phyloP scores from a whole-genome alignment of 257 asterid species.

The Handroanthus guayacan region DNA sequence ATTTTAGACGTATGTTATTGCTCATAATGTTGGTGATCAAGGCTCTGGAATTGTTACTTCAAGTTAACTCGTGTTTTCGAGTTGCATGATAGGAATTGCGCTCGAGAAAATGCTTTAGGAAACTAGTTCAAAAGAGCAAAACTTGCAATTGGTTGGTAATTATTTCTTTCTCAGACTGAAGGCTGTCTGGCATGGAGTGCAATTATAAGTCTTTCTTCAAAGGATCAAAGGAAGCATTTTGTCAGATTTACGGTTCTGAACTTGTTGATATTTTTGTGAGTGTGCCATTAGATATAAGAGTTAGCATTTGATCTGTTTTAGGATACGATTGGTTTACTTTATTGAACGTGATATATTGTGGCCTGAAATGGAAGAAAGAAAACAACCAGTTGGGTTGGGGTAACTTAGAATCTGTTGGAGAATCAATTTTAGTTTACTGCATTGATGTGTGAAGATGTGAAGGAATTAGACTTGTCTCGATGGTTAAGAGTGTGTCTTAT shows the following conservation, averaged over 20 bases:
- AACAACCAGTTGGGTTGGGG: too few species aligned
- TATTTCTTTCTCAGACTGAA: background rate
- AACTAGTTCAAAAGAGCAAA: slow-evolving; percentile 8
- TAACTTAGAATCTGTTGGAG: too few species aligned
- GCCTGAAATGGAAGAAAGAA: too few species aligned
- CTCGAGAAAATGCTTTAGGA: background rate
- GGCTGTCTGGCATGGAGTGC: slow-evolving; percentile 16
- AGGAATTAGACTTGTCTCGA: background rate
- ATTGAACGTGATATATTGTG: too few species aligned
- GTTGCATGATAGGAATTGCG: background rate
- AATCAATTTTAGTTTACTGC: background rate
- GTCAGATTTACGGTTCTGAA: background rate
- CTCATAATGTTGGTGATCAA: slow-evolving; percentile 1
- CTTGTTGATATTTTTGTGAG: slow-evolving; percentile 15
- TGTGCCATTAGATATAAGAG: slow-evolving; percentile 17
- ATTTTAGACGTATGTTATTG: slow-evolving; percentile 1
- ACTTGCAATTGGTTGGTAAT: slow-evolving; percentile 4
- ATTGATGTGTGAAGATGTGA: slow-evolving; percentile 14
- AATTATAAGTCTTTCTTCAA: background rate
- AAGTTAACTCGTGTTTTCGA: slow-evolving; percentile 12
- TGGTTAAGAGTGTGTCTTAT: slow-evolving; percentile 7
- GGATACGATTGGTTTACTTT: too few species aligned
- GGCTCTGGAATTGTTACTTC: slow-evolving; percentile 7
- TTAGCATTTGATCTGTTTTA: slow-evolving; percentile 26
- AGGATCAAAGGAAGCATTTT: background rate